Base-by-base conservation (phyloP, 1,139 yeast genomes). In the Geotrichum aggregatum region DNA sequence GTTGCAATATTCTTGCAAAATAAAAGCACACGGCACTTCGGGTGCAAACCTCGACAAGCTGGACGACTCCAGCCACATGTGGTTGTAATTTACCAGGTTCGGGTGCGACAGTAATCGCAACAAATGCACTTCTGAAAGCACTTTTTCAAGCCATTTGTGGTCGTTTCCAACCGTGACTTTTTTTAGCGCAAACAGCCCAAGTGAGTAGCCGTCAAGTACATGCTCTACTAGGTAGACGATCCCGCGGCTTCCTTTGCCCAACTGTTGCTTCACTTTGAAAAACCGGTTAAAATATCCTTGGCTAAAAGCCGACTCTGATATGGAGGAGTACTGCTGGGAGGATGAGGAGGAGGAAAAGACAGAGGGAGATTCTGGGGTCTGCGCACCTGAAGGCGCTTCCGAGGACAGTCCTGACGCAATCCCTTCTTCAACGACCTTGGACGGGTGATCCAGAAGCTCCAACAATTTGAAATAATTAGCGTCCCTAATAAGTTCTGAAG, bases 61-160 rank as follows among this genome's bases (percentile, higher is more conserved):
- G 26, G 87, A 87, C 64, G 82, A 73, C 63, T 89, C 97, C 38
- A 89, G 69, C 96, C 97, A 89, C 31, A 88, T 96, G 69, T 89
- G 96, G 64, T 88, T 88, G 65, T 89, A 89, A 26, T 86, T 79
- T 21, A 88, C 87, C 59, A 88, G 74, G 64, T 88, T 87, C 22
- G 80, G 74, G 57, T 78, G 79, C 33, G 75, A 67, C 43, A 77
- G 71, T 48, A 75, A 72, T 47, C 78, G 71, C 49, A 79, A 62
- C 39, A 88, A 78, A 59, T 84, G 78, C 2, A 89, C 96, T 64
- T 89, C 96, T 52, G 81, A 77, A 50, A 89, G 72, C 6, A 86
- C 91, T 59, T 80, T 83, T 52, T 80, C 78, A 45, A 88, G 74
- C 75, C 86, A 81, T 26, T 74, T 74, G 52, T 82, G 76, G 61